These are phyloP conservation scores for Dioszegia hungarica DNA, from an alignment of 768 basidiomycete genomes.

Conservation along the genomic window DNA sequence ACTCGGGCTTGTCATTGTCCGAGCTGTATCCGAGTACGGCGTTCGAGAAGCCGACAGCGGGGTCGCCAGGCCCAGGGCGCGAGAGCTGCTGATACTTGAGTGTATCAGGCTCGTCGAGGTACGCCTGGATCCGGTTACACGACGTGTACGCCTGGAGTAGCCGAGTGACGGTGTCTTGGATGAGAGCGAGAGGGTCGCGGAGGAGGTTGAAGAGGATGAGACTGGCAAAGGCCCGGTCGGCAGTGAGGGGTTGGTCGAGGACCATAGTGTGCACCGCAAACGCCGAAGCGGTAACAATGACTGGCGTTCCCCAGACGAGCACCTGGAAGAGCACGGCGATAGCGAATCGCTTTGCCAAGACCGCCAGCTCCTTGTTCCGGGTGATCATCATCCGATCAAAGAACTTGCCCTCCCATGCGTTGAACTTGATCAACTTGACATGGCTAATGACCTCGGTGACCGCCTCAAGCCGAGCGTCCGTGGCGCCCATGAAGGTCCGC, in stretches of 20 bases:
- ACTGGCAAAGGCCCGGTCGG: slow-evolving; percentile 52
- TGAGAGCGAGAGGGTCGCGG: slow-evolving; percentile 46
- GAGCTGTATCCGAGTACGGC: slow-evolving; percentile 39
- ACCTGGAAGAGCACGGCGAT: slow-evolving; percentile 36
- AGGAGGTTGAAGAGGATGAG: slow-evolving; percentile 52
- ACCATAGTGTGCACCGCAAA: slow-evolving; percentile 49
- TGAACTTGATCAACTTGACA: slow-evolving; percentile 51
- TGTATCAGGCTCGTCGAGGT: slow-evolving; percentile 51
- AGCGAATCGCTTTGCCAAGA: slow-evolving; percentile 43
- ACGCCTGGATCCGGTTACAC: slow-evolving; percentile 47
- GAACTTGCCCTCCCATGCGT: slow-evolving; percentile 51
- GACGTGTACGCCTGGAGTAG: slow-evolving; percentile 46
- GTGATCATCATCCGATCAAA: slow-evolving; percentile 47
- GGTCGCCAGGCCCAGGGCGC: slow-evolving; percentile 36
- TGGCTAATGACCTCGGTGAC: slow-evolving; percentile 51
- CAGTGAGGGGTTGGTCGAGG: slow-evolving; percentile 46
- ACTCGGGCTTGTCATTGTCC: slow-evolving; percentile 27
- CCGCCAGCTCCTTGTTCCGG: slow-evolving; percentile 45
- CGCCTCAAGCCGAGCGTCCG: slow-evolving; percentile 50
- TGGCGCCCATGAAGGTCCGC: slow-evolving; percentile 47
- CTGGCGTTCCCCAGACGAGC: slow-evolving; percentile 47
- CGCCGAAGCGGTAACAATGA: slow-evolving; percentile 47
- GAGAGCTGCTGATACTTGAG: slow-evolving; percentile 49
- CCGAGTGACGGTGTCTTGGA: slow-evolving; percentile 38
- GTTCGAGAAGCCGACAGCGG: slow-evolving; percentile 47